Evolutionary conservation across 371 early-diverging fungal genomes (phyloP).

Genomic region (Mortierella sp.): DNA sequence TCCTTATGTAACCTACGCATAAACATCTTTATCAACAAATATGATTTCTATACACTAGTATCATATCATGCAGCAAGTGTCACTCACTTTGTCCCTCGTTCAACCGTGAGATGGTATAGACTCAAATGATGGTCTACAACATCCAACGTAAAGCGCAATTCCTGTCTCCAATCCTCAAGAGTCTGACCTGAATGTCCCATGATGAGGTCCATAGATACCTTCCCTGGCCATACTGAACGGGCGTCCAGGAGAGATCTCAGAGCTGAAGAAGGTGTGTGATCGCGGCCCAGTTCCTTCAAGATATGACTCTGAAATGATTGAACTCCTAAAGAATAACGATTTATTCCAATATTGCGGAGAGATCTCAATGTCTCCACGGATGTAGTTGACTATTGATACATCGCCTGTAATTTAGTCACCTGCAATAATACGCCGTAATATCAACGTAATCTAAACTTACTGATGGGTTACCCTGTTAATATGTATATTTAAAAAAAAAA

Average conservation of each 20-base stretch:
- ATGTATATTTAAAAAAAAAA: background rate
- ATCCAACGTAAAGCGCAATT: conserved; percentile 70
- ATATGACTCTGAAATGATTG: conserved; percentile 75
- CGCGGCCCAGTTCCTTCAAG: conserved; percentile 73
- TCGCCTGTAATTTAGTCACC: background rate
- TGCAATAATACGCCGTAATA: background rate
- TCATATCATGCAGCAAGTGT: background rate
- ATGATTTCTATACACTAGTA: background rate
- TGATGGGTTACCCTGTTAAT: conserved; percentile 73
- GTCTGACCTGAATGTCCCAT: conserved; percentile 86
- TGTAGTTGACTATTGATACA: conserved; percentile 62
- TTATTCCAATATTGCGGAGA: conserved; percentile 77
- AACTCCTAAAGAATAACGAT: conserved; percentile 86
- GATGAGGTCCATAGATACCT: conserved; percentile 88
- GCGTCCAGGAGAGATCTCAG: conserved; percentile 68
- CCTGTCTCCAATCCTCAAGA: conserved; percentile 70
- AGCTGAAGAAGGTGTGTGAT: conserved; percentile 78
- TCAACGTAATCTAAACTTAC: conserved; percentile 44
- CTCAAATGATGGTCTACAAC: conserved; percentile 79
- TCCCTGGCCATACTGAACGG: conserved; percentile 68
- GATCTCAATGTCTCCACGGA: conserved; percentile 49
- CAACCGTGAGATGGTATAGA: conserved; percentile 88
- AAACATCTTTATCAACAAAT: background rate
- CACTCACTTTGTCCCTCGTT: conserved; percentile 84
- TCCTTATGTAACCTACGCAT: conserved; percentile 68